Evolutionary conservation across 768 basidiomycete genomes (phyloP), one percentile per base, ranked within the genome.

Genomic region (Lentinula aciculospora): DNA sequence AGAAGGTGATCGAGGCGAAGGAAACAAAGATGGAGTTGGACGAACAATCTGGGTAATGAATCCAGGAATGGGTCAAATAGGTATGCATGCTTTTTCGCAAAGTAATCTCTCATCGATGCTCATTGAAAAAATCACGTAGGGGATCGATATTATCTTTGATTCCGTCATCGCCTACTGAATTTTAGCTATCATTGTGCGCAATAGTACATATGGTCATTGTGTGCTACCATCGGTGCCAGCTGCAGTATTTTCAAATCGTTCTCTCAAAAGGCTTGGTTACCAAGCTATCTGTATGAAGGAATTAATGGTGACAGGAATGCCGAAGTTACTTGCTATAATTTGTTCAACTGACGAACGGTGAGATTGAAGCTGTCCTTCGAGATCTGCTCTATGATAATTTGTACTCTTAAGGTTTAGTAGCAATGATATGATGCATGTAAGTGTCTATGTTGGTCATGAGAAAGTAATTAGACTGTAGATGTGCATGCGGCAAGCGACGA

Each of bases 41-140:
- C 75, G 80, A 46, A 86, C 88, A 67, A 83, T 88, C 13, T 94
- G 92, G 88, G 76, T 88, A 13, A 85, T 94, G 75, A 82, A 90
- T 61, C 92, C 92, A 29, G 92, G 92, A 12, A 86, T 94, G 83
- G 92, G 92, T 0, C 89, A 92, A 56, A 92, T 94, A 53, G 92
- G 92, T 88, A 60, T 44, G 80, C 63, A 29, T 15, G 51, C n/a
- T 5, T 48, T 47, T 55, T 37, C 12, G 40, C 19, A 37, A 19
- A 34, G 17, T 6, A 47, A 31, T 23, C 23, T 25, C 40, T 15
- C 28, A 44, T 27, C 60, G 57, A 44, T 56, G 49, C 19, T 21
- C 29, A 51, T 19, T 40, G 39, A 40, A 3, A 8, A 54, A 17
- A 8, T 19, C 27, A 42, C n/a, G 45, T 53, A 76, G 75, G 74